Conservation (phyloP, 1,139 yeast genomes). For the Blastobotrys illinoisensis region DNA sequence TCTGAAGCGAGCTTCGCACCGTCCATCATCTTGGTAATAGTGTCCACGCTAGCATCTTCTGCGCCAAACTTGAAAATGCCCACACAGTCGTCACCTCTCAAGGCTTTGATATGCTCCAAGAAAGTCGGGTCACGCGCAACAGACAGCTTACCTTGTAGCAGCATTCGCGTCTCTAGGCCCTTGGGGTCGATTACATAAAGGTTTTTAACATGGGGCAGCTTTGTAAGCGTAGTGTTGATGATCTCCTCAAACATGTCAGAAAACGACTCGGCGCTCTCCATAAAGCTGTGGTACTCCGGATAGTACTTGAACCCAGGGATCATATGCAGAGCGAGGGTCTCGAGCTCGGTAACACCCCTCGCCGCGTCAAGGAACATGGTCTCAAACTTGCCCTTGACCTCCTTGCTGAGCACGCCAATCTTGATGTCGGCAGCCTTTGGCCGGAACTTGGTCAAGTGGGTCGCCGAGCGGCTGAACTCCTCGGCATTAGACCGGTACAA, state of each 20-base stretch:
- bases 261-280: neutral
- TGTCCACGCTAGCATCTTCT: neutral
- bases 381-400: neutral
- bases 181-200: slow-evolving; percentile 4
- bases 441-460: neutral
- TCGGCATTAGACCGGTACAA: neutral
- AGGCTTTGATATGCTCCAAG: neutral
- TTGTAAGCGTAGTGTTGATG: neutral
- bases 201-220: neutral
- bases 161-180: slow-evolving; percentile 3
- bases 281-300: neutral
- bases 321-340: neutral
- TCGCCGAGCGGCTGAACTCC: neutral
- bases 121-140: neutral
- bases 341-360: neutral
- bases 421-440: neutral
- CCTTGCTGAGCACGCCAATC: neutral
- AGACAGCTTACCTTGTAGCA: neutral
- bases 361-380: neutral
- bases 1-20: neutral
- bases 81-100: neutral
- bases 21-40: neutral
- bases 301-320: neutral
- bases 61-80: neutral
- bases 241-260: neutral